These are phyloP conservation scores for Globomyces pollinis-pini DNA, from an alignment of 192 early-diverging fungal species.

Conservation along the genomic window DNA sequence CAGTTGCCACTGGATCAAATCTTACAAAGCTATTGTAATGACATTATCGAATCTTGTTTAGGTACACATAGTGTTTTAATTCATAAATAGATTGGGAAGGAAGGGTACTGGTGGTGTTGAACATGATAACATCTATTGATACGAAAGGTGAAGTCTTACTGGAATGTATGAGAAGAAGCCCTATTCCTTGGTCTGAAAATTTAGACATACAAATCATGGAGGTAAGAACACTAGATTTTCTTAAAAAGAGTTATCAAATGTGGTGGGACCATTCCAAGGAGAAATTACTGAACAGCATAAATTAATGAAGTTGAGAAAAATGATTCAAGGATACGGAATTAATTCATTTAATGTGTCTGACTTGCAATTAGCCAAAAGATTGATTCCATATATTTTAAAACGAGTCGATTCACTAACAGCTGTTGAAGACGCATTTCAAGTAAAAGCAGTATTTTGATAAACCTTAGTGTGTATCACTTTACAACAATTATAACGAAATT, in stretches of 20 bases:
- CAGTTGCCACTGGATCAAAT: slow-evolving; percentile 42
- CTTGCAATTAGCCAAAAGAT: slow-evolving; percentile 35
- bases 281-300: slow-evolving; percentile 57
- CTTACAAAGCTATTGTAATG: slow-evolving; percentile 47
- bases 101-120: slow-evolving; percentile 25
- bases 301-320: slow-evolving; percentile 54
- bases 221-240: too few relatives aligned
- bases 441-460: too few relatives aligned
- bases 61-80: slow-evolving; percentile 31
- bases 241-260: slow-evolving; percentile 2
- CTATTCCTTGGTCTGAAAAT: slow-evolving; percentile 53
- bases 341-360: slow-evolving; percentile 52
- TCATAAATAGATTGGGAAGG: slow-evolving; percentile 26
- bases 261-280: too few relatives aligned
- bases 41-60: slow-evolving; percentile 40
- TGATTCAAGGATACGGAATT: slow-evolving; percentile 52
- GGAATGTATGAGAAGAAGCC: slow-evolving; percentile 55
- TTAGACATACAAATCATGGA: not conserved
- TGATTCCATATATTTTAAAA: slow-evolving; percentile 46
- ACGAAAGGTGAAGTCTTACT: slow-evolving; percentile 45
- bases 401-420: slow-evolving; percentile 38
- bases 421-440: slow-evolving; percentile 50
- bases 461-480: too few relatives aligned
- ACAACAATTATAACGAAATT: too few relatives aligned
- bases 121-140: too few relatives aligned